A percentile compares a stretch with the other conserved stretches of the same genome.
Evolutionary conservation across 2,329 filamentous ascomycete species (phyloP).

Genomic region (Amauroascus niger): DNA sequence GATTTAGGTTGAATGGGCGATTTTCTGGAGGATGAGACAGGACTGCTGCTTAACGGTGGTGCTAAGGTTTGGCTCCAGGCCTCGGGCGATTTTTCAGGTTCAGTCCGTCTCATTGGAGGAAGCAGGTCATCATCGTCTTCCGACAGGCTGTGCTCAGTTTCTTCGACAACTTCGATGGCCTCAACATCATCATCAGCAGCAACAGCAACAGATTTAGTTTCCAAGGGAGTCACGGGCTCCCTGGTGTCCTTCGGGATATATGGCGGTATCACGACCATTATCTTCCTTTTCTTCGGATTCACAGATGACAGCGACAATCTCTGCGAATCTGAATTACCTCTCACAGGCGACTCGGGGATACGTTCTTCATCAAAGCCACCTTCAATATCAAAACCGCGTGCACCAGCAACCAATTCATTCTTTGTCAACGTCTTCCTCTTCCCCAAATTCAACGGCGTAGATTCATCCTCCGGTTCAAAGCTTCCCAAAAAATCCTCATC

Average conservation of each 20-base stretch:
- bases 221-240: not conserved
- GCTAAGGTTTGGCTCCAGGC: conserved; percentile 30
- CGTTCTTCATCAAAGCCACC: not conserved
- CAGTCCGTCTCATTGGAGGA: conserved; percentile 11
- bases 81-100: conserved; percentile 18
- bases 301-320: not conserved
- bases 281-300: conserved; percentile 6
- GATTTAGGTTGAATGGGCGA: conserved; percentile 3
- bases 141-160: conserved; percentile 2
- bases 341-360: conserved; percentile 4
- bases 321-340: too few species aligned
- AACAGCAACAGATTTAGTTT: not conserved
- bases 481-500: conserved; percentile 37
- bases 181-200: not conserved
- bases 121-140: conserved; percentile 13
- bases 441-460: conserved; percentile 34
- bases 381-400: not conserved
- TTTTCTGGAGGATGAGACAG: conserved; percentile 20
- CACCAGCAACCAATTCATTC: not conserved
- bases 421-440: conserved; percentile 27
- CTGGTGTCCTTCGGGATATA: not conserved
- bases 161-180: conserved; percentile 2
- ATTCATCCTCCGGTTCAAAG: conserved; percentile 38
- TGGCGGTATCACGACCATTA: conserved; percentile 2
- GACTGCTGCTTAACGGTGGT: conserved; percentile 32